Percentiles rank a stretch among this genome's conserved stretches.
phyloP scores from a whole-genome alignment of 306 rosid genomes.

The Albizia julibrissin region DNA sequence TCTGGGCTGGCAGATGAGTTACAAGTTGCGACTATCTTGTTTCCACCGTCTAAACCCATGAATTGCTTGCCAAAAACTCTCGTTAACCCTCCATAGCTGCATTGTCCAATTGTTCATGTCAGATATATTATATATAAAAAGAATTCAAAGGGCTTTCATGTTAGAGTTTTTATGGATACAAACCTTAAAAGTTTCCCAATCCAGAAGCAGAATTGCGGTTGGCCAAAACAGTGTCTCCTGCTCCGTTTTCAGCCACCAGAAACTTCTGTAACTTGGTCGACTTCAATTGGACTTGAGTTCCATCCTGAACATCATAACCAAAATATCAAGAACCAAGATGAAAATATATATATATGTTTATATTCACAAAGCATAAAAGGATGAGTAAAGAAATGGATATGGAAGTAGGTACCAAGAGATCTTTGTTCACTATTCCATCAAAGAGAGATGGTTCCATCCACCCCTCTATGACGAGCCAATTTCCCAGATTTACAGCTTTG shows the following conservation, averaged over 20 bases:
- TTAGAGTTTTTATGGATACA: neutral
- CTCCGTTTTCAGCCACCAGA: slow-evolving; percentile 51
- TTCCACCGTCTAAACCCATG: slow-evolving; percentile 27
- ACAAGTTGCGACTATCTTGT: neutral
- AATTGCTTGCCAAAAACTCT: slow-evolving; percentile 45
- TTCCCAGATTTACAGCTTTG: slow-evolving; percentile 54
- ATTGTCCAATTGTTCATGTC: neutral
- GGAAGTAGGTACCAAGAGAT: slow-evolving; percentile 45
- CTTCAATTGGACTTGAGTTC: slow-evolving; percentile 55
- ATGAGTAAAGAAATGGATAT: neutral
- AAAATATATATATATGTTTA: too few relatives aligned
- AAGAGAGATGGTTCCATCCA: slow-evolving; percentile 49
- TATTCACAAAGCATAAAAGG: neutral
- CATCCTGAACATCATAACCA: slow-evolving; percentile 44
- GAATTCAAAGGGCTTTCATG: neutral
- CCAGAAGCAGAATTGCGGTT: slow-evolving; percentile 46
- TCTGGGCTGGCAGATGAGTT: slow-evolving; percentile 37
- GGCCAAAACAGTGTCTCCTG: slow-evolving; percentile 42
- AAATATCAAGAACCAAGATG: neutral
- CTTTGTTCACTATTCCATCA: slow-evolving; percentile 36
- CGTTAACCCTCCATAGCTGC: slow-evolving; percentile 62
- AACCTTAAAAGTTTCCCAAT: slow-evolving; percentile 64
- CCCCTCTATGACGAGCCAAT: slow-evolving; percentile 49
- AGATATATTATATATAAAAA: neutral
- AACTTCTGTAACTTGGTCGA: slow-evolving; percentile 49